Evolutionary conservation across 192 early-diverging fungal genomes (phyloP), one percentile per base, ranked within the genome.

Genomic region (Coemansia erecta): DNA sequence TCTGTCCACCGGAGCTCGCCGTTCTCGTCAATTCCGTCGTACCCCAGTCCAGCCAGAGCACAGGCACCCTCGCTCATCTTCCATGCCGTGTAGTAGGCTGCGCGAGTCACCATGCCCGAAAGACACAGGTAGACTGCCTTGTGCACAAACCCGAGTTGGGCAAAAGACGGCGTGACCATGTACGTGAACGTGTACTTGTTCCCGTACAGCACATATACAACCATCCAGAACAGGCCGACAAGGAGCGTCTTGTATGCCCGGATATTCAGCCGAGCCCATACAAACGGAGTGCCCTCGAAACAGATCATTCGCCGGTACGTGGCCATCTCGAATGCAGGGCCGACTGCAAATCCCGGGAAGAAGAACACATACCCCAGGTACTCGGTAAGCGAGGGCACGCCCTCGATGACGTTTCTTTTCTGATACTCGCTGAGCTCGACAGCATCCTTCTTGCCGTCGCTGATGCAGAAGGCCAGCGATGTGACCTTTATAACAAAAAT

Each of bases 401-500:
- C 49, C 3, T 47, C 49, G 40, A 95, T 81, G 14, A 85, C 83
- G 49, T 85, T 83, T 9, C 72, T 77, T 41, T 71, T 63, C 64
- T 95, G 89, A 67, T 94, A 86, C 43, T 72, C 66, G 6, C 85
- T 79, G 43, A 63, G n/a, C 64, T 65, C 58, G 56, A 65, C 59
- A 39, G 43, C 2, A 14, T 65, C 61, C 48, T 70, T 56, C n/a
- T 58, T 85, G 22, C 92, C 93, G 62, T 97, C 94, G 61, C 85
- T 80, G 11, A 92, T 84, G 48, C 85, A 86, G 75, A 89, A 97
- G 0, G 92, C 93, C 78, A 91, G 92, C 10, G 88, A 87, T 17
- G 93, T 91, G 41, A 94, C 66, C 63, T 95, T 95, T 58, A 95
- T 94, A n/a, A 93, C 88, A 49, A 95, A 74, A 21, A 97, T 84